Evolutionary conservation across 2,329 filamentous ascomycete genomes (phyloP), one percentile per base, ranked within the genome.

Genomic region (Colletotrichum australisinense): DNA sequence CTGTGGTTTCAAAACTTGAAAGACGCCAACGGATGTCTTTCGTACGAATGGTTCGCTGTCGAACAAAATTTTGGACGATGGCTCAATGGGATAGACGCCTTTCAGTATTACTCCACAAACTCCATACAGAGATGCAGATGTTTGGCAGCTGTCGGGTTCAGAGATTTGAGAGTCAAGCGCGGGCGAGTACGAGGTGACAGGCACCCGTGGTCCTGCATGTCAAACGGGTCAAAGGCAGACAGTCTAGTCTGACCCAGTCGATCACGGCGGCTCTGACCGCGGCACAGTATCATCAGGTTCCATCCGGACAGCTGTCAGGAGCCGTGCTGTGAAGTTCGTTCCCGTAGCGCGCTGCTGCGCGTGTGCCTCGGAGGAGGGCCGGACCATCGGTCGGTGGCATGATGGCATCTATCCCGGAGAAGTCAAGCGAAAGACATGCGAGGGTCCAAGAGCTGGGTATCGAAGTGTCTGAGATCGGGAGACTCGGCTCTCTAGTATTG

Each of bases 381-480:
- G 42, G 42, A n/a, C 42, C 42, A 46, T 46, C 42, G 42, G 53
- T 63, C 49, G 14, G n/a, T 52, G 42, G 11, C 59, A 63, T 30
- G 14, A 26, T n/a, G 11, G 19, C 49, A 32, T 32, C 30, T 32
- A 32, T 32, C 11, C 14, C 60, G 28, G 26, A 12, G 7, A n/a
- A 32, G 38, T n/a, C 42, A 19, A 38, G 42, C 6, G 14, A 14
- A 53, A 26, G 53, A 59, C 67, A 30, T 22, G 62, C 59, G 60
- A 70, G 67, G 57, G 69, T 68, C 69, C 69, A 58, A 68, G 69
- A 42, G 69, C 60, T 63, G 64, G 52, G 58, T n/a, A 16, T 38
- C 42, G 19, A 49, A 22, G 42, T 49, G 35, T 66, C 32, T 14
- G 38, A 24, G 62, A 59, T 26, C 56, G 42, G 14, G 60, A 62